Evolutionary conservation across 2,329 filamentous ascomycete genomes (phyloP), one percentile per base, ranked within the genome.

Genomic region (Monosporascus ibericus): DNA sequence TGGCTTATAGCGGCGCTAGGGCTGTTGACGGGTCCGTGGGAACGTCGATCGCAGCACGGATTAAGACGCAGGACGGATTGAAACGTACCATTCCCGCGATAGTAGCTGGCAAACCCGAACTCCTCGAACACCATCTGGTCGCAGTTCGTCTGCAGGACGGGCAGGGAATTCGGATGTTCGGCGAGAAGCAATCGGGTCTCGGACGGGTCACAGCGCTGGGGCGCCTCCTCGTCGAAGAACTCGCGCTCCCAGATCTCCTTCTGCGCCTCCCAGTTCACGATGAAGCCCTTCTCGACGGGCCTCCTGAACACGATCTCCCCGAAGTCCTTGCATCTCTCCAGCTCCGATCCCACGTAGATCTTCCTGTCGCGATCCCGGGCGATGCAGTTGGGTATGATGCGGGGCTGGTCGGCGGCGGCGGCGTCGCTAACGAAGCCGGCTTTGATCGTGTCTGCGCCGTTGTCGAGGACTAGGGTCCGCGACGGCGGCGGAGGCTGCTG

Each of bases 71-170:
- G 30, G 9, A 38, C 22, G 27, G 37, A 17, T 25, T 18, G 22
- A 22, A 30, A 61, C 74, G 54, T 68, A 82, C 88, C 88, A 58
- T 88, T 75, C 52, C 82, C 85, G 55, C 94, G 83, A 58, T 87
- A 87, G 71, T 95, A 95, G 59, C 88, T 87, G 11, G 86, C 82
- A 70, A 99, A 99, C 2, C 90, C 90, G 73, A 94, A 99, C 67
- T 97, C 92, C 67, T 99, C 94, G 75, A 99, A 97, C 1, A 97
- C 83, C 65, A 99, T 90, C 74, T 99, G 92, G 65, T 99, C 94
- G 61, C 90, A 91, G 67, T 96, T 94, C 39, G 86, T 82, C 70
- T 96, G 91, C 57, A 99, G 72, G 14, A 85, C 84, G 1, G 87
- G 85, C 52, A 95, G 78, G 4, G 86, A 85, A 70, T 95, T 96